phyloP scores from a whole-genome alignment of 371 early-diverging fungal genomes.

The Apophysomyces variabilis region DNA sequence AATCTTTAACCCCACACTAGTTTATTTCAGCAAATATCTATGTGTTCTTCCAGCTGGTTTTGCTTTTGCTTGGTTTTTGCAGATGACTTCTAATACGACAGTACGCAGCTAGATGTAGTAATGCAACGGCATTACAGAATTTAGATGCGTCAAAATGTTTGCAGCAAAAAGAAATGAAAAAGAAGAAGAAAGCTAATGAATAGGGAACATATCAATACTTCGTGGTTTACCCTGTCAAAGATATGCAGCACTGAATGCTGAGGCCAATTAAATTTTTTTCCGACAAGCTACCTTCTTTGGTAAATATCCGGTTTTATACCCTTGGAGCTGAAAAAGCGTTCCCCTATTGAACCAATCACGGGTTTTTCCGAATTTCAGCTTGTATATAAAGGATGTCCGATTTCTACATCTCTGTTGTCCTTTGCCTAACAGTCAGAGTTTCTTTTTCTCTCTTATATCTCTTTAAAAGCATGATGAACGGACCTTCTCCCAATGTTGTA shows the following conservation, averaged over 20 bases:
- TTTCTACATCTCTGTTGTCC: not conserved
- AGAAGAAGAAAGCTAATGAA: not conserved
- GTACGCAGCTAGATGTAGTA: too few relatives aligned
- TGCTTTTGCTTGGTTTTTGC: not conserved
- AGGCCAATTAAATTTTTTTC: not conserved
- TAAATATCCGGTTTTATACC: slow-evolving; percentile 8
- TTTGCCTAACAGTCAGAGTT: not conserved
- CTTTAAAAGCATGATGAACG: slow-evolving; percentile 5
- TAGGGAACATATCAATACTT: too few relatives aligned
- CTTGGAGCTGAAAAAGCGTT: slow-evolving; percentile 1
- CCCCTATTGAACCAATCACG: slow-evolving; percentile 14
- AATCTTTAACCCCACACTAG: not conserved
- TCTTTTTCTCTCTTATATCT: not conserved
- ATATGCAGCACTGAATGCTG: not conserved
- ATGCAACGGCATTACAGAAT: too few relatives aligned
- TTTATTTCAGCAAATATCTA: not conserved
- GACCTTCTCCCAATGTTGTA: slow-evolving; percentile 26
- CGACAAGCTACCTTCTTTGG: not conserved
- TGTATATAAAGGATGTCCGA: not conserved
- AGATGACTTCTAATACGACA: not conserved
- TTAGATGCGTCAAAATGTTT: not conserved
- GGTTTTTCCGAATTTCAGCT: slow-evolving; percentile 21
- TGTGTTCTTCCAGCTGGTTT: too few relatives aligned
- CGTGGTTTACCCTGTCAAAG: not conserved
- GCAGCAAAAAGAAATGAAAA: not conserved